Conservation (phyloP, 2,329 filamentous ascomycete species). For the Cytospora leucostoma region DNA sequence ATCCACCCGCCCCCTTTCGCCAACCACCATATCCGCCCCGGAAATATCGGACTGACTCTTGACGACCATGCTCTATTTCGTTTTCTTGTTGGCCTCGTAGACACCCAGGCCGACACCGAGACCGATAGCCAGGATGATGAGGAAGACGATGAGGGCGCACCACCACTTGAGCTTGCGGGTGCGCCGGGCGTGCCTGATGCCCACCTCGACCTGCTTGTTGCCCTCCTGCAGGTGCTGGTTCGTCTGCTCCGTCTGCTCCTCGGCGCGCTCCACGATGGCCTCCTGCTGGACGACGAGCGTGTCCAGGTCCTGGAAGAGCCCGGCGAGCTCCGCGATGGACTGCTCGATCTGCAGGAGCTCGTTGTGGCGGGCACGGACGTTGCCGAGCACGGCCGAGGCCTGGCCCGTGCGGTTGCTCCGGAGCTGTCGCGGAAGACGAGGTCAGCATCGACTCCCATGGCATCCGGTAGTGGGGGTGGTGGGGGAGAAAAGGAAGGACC, state of each 20-base stretch:
- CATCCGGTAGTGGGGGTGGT: not conserved
- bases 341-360: slow-evolving; percentile 80
- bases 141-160: slow-evolving; percentile 63
- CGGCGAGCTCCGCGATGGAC: slow-evolving; percentile 69
- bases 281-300: slow-evolving; percentile 75
- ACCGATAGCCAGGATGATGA: slow-evolving; percentile 59
- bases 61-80: slow-evolving; percentile 10
- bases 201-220: slow-evolving; percentile 68
- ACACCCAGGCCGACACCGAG: slow-evolving; percentile 58
- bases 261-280: slow-evolving; percentile 59
- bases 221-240: slow-evolving; percentile 67
- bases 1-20: too few species aligned
- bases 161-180: slow-evolving; percentile 81
- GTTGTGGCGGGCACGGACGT: slow-evolving; percentile 79
- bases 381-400: slow-evolving; percentile 71
- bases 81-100: slow-evolving; percentile 35
- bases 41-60: not conserved
- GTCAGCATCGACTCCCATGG: not conserved
- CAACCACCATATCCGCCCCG: not conserved
- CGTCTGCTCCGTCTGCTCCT: slow-evolving; percentile 66
- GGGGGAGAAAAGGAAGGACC: slow-evolving; percentile 37
- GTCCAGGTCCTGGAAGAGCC: slow-evolving; percentile 74
- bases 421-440: slow-evolving; percentile 52
- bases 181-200: slow-evolving; percentile 65
- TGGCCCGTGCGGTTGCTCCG: slow-evolving; percentile 74